phyloP scores from a whole-genome alignment of 495 filamentous ascomycete genomes.

The Aspergillus conjunctus region DNA sequence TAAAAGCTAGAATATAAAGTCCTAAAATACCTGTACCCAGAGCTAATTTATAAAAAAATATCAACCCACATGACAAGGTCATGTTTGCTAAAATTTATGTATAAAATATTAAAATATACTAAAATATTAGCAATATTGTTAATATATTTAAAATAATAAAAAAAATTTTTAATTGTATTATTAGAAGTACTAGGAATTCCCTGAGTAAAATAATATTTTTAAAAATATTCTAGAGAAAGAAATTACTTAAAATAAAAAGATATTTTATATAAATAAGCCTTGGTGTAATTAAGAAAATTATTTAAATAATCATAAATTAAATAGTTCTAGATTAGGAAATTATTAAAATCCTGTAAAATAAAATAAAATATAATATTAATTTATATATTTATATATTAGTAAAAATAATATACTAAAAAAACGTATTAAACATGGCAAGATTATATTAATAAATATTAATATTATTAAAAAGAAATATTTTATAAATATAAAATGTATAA shows the following conservation, averaged over 20 bases:
- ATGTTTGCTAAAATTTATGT: too few species aligned
- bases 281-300: neutral
- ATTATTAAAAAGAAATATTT: neutral
- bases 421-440: neutral
- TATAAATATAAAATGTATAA: neutral
- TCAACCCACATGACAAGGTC: too few species aligned
- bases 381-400: neutral
- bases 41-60: neutral
- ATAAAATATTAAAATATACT: neutral
- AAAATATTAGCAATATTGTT: neutral
- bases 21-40: too few species aligned
- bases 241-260: neutral
- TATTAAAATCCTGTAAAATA: neutral
- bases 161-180: conserved; percentile 4
- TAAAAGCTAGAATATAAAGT: too few species aligned
- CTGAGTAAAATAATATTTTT: neutral
- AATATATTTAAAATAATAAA: conserved; percentile 2
- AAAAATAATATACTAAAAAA: neutral
- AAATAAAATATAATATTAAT: neutral
- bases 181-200: conserved; percentile 1
- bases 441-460: conserved; percentile 1
- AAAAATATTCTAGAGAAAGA: neutral
- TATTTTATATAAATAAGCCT: neutral
- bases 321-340: neutral
- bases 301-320: conserved; percentile 2